A percentile compares a stretch with the other conserved stretches of the same genome.
phyloP scores from a whole-genome alignment of 129 eudicot species.

The Logfia minima region DNA sequence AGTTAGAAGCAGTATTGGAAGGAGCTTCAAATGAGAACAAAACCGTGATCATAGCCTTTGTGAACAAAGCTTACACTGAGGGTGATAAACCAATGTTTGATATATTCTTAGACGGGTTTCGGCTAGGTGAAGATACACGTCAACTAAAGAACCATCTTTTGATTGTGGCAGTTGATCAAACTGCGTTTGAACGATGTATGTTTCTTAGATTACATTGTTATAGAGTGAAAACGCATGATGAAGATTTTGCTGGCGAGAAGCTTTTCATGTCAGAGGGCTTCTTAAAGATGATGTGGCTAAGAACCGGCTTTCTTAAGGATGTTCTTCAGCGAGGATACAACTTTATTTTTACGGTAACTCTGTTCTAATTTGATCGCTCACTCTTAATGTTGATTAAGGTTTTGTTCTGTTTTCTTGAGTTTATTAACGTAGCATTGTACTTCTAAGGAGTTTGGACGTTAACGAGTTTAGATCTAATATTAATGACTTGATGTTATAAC shows the following conservation, averaged over 20 bases:
- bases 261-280: conserved; percentile 61
- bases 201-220: conserved; percentile 65
- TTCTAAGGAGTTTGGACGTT: too few species aligned
- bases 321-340: conserved; percentile 64
- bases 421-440: background rate
- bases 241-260: conserved; percentile 50
- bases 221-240: conserved; percentile 45
- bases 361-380: background rate
- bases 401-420: background rate
- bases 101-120: conserved; percentile 78
- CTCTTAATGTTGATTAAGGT: background rate
- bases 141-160: conserved; percentile 48
- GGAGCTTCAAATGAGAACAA: conserved; percentile 62
- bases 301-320: conserved; percentile 56
- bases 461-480: too few species aligned
- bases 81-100: conserved; percentile 59
- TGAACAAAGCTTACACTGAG: conserved; percentile 70
- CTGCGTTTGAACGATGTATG: conserved; percentile 56
- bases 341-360: conserved; percentile 69
- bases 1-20: conserved; percentile 45
- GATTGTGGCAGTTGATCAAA: conserved; percentile 64
- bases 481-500: too few species aligned
- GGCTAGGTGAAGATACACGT: conserved; percentile 69
- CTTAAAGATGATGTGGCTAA: conserved; percentile 81
- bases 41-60: conserved; percentile 59